Percentiles rank a stretch among this genome's conserved stretches.
Evolutionary conservation across 2,329 filamentous ascomycete species (phyloP).

Genomic region (Plenodomus lindquistii): DNA sequence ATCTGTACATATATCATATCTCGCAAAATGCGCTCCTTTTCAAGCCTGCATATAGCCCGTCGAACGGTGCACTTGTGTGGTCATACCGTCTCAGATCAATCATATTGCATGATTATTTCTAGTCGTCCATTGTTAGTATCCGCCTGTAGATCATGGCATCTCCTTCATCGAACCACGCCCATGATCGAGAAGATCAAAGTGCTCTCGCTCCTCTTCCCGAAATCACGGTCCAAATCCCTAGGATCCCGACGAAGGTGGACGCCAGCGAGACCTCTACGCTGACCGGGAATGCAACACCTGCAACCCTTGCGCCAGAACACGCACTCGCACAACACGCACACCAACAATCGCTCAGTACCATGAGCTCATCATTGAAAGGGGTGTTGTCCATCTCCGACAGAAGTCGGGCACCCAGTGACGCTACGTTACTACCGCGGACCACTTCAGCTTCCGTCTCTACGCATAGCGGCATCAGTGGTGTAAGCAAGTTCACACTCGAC

Average conservation of each 20-base stretch:
- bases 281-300: constrained; percentile 25
- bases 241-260: constrained; percentile 21
- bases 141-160: constrained; percentile 30
- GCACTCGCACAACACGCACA: constrained; percentile 19
- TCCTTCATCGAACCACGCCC: constrained; percentile 14
- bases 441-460: constrained; percentile 24
- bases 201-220: constrained; percentile 25
- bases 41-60: constrained; percentile 5
- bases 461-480: constrained; percentile 18
- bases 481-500: constrained; percentile 25
- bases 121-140: not conserved
- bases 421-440: constrained; percentile 22
- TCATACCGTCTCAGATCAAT: not conserved
- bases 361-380: constrained; percentile 15
- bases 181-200: constrained; percentile 16
- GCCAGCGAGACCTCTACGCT: constrained; percentile 26
- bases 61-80: constrained; percentile 3
- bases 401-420: constrained; percentile 28
- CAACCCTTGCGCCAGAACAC: constrained; percentile 24
- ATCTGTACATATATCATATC: constrained; percentile 10
- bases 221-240: constrained; percentile 30
- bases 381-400: constrained; percentile 12
- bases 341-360: constrained; percentile 18
- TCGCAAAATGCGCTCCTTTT: constrained; percentile 9
- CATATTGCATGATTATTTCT: constrained; percentile 9